Evolutionary conservation across 2,329 filamentous ascomycete genomes (phyloP), one percentile per base, ranked within the genome.

Genomic region (Tolypocladium album): DNA sequence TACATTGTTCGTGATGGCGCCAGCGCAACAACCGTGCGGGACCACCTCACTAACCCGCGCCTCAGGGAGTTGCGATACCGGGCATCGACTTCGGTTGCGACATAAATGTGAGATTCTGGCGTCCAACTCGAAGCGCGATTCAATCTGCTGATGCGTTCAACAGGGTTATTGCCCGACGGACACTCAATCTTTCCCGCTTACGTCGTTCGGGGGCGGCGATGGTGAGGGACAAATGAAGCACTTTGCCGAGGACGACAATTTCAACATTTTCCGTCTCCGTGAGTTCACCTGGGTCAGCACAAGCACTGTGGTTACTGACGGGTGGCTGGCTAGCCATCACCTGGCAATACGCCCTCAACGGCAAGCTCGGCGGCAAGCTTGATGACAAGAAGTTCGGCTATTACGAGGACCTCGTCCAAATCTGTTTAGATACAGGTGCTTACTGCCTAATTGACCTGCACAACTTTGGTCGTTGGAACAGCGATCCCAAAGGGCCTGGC

Each of bases 291-390:
- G 40, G 27, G 4, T 12, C 50, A 11, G 1, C 3, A 31, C 2
- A 5, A 20, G 22, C 36, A 3, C 55, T 40, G 39, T n/a, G 24
- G 12, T 56, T 7, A 11, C 53, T 39, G 15, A 24, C 55, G 2
- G 7, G 38, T 11, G 7, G 58, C 20, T 20, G 15, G 58, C 20
- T 20, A 79, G 79, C 76, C 66, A 72, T 68, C 55, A 66, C 67
- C 20, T 87, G 84, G 84, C 83, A 87, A 65, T 86, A 78, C 64
- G 76, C 87, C n/a, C 73, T 80, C 60, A 79, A 80, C 64, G 76
- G 78, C 63, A 70, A 79, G 52, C 69, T 80, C n/a, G 80, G 80
- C 34, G 78, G 75, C 27, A 73, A 70, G 15, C 74, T 87, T 39
- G 72, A 85, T 66, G 56, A 70, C 17, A 69, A 66, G 15, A 83